A percentile compares a stretch with the other conserved stretches of the same genome.
Conservation (phyloP, 176 grass and related monocot species). For the Carex pumila region DNA sequence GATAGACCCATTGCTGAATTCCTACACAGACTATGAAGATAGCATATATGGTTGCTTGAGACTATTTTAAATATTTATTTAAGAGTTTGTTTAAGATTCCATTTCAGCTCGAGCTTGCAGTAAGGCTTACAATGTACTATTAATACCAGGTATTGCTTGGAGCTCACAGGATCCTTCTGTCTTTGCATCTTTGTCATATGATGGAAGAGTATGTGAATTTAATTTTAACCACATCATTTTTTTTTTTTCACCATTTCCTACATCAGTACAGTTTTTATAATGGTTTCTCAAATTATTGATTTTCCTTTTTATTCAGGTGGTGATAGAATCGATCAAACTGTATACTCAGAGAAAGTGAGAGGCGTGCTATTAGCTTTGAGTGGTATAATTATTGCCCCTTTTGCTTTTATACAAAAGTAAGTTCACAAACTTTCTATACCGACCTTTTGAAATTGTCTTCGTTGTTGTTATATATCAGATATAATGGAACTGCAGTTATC, state of each 20-base stretch:
- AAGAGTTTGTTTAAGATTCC: constrained; percentile 6
- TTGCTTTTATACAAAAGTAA: not conserved
- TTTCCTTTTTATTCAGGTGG: constrained; percentile 46
- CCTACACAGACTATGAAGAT: constrained; percentile 94
- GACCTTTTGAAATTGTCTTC: not conserved
- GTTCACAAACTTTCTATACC: not conserved
- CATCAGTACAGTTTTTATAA: constrained; percentile 6
- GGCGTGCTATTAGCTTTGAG: not conserved
- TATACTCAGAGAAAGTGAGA: constrained; percentile 79
- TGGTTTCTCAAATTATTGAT: constrained; percentile 13
- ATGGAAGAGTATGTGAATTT: constrained; percentile 70
- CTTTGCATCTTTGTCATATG: constrained; percentile 95
- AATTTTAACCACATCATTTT: not conserved
- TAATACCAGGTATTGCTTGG: constrained; percentile 83
- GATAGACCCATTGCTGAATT: constrained; percentile 77
- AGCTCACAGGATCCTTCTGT: constrained; percentile 80
- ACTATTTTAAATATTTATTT: constrained; percentile 12
- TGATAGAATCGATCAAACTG: constrained; percentile 84
- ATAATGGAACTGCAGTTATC: not conserved
- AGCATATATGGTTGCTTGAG: constrained; percentile 73
- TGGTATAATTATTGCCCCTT: not conserved
- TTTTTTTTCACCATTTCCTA: constrained; percentile 12
- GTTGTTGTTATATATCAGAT: not conserved
- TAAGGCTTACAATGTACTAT: constrained; percentile 13
- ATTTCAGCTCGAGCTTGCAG: not conserved